Conservation (phyloP, 2,329 filamentous ascomycete genomes). For the Aspergillus pseudonomiae region DNA sequence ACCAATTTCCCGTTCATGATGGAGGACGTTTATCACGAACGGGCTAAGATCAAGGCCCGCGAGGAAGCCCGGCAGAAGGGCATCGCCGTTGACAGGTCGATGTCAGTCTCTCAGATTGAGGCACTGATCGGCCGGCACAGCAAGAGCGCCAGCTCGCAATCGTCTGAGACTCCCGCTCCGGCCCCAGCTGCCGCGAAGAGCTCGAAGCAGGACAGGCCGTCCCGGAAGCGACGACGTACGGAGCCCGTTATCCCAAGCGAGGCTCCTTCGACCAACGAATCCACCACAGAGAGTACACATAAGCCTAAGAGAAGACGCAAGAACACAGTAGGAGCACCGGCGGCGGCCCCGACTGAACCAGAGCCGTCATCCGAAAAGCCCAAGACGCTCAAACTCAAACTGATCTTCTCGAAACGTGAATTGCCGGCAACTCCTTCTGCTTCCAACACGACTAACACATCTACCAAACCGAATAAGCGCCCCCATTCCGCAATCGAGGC, state of each 20-base stretch:
- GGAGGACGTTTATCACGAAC: slow-evolving; percentile 30
- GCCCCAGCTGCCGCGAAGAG: background rate
- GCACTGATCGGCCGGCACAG: slow-evolving; percentile 24
- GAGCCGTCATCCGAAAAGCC: slow-evolving; percentile 3
- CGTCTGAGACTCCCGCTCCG: background rate
- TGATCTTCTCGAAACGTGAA: slow-evolving; percentile 16
- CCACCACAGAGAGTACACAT: slow-evolving; percentile 1
- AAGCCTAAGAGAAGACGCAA: slow-evolving; percentile 20
- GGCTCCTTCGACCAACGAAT: slow-evolving; percentile 1
- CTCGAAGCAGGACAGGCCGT: slow-evolving; percentile 7
- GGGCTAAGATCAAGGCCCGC: slow-evolving; percentile 24
- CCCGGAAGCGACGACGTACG: slow-evolving; percentile 23
- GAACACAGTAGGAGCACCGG: slow-evolving; percentile 2
- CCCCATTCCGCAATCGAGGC: slow-evolving; percentile 19
- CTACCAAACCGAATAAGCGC: slow-evolving; percentile 20
- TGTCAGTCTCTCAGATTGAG: slow-evolving; percentile 23
- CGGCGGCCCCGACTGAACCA: background rate
- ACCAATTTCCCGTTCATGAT: slow-evolving; percentile 20
- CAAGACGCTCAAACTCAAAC: slow-evolving; percentile 18
- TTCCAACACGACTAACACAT: background rate
- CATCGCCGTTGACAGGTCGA: slow-evolving; percentile 22
- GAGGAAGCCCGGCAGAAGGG: slow-evolving; percentile 26
- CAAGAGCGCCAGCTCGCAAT: slow-evolving; percentile 2
- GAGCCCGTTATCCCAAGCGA: slow-evolving; percentile 3
- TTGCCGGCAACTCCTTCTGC: background rate